Evolutionary conservation across 495 filamentous ascomycete genomes (phyloP).

Genomic region (Lophiotrema nucula): DNA sequence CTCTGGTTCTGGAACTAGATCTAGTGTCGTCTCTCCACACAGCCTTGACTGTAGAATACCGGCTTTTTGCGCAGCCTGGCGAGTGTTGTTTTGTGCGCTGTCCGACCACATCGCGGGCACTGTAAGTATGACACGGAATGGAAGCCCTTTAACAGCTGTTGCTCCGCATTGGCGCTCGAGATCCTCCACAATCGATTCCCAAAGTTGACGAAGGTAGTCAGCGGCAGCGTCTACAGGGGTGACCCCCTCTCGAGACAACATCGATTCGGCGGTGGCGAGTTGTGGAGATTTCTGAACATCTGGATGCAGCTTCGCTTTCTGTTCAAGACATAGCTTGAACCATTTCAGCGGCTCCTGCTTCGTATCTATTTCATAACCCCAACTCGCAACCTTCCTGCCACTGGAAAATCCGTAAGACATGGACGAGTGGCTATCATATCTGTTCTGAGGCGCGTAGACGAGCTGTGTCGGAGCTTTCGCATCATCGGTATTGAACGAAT

Average conservation of each 20-base stretch:
- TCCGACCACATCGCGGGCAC: slow-evolving; percentile 28
- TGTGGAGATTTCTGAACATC: neutral
- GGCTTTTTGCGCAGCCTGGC: slow-evolving; percentile 17
- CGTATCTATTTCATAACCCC: neutral
- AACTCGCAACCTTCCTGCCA: neutral
- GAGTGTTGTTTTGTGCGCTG: slow-evolving; percentile 11
- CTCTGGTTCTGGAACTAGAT: slow-evolving; percentile 25
- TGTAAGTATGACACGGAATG: slow-evolving; percentile 22
- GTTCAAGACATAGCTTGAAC: neutral
- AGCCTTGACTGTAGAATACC: slow-evolving; percentile 14
- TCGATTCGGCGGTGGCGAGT: neutral
- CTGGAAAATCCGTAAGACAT: neutral
- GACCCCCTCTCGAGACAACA: slow-evolving; percentile 2
- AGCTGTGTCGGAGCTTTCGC: neutral
- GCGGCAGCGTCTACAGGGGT: slow-evolving; percentile 13
- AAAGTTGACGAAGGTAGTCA: slow-evolving; percentile 22
- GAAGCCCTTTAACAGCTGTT: neutral
- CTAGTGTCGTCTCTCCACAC: slow-evolving; percentile 15
- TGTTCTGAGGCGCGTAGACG: slow-evolving; percentile 6
- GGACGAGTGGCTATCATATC: too few species aligned
- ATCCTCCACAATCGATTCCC: slow-evolving; percentile 14
- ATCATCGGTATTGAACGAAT: neutral
- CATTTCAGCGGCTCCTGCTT: neutral
- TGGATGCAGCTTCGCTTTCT: slow-evolving; percentile 7
- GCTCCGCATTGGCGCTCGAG: neutral